phyloP scores from a whole-genome alignment of 2,329 filamentous ascomycete genomes.

The Alternaria conjuncta region DNA sequence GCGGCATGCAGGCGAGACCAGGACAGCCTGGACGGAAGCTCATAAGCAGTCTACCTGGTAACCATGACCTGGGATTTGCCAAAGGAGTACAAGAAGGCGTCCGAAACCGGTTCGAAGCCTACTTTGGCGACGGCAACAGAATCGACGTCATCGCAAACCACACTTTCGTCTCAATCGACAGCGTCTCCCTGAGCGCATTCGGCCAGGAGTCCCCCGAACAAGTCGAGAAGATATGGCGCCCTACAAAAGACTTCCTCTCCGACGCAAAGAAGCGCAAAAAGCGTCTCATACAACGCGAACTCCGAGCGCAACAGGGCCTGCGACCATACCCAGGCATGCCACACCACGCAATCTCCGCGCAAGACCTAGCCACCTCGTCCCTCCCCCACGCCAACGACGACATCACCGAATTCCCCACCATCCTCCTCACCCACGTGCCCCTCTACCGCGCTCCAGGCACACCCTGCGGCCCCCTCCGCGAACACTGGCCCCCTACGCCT shows the following conservation, averaged over 20 bases:
- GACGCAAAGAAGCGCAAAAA: conserved; percentile 69
- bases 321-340: conserved; percentile 61
- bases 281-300: conserved; percentile 71
- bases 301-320: conserved; percentile 70
- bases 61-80: conserved; percentile 93
- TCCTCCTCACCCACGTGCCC: conserved; percentile 90
- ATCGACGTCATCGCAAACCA: conserved; percentile 94
- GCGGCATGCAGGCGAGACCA: conserved; percentile 60
- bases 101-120: conserved; percentile 81
- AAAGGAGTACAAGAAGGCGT: conserved; percentile 81
- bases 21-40: conserved; percentile 76
- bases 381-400: conserved; percentile 48
- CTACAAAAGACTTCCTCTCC: conserved; percentile 77
- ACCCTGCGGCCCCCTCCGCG: conserved; percentile 84
- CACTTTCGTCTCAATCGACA: conserved; percentile 90
- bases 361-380: conserved; percentile 45
- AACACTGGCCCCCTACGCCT: conserved; percentile 77
- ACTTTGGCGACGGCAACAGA: conserved; percentile 89
- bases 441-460: conserved; percentile 82
- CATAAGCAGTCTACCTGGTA: conserved; percentile 86
- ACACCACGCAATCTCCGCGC: conserved; percentile 66
- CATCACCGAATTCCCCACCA: conserved; percentile 76
- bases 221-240: conserved; percentile 71
- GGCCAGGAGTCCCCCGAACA: conserved; percentile 60
- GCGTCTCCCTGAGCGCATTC: conserved; percentile 82